phyloP scores from a whole-genome alignment of 2,329 filamentous ascomycete species.

The Colletotrichum tropicale region DNA sequence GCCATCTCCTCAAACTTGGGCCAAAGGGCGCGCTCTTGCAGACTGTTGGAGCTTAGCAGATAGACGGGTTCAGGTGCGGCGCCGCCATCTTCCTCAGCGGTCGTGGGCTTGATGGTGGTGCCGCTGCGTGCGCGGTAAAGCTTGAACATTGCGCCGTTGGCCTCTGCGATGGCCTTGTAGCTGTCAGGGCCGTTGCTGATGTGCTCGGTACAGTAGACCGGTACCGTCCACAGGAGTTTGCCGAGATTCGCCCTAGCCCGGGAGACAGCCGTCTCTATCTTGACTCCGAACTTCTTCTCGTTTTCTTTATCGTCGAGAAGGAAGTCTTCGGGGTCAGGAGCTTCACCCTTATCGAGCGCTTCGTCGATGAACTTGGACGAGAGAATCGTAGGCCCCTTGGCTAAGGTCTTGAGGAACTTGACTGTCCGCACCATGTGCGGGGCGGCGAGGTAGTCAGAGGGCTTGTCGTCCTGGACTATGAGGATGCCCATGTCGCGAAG shows the following conservation, averaged over 20 bases:
- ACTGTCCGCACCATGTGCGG: constrained; percentile 86
- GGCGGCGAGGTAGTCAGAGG: constrained; percentile 86
- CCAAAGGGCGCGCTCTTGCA: constrained; percentile 78
- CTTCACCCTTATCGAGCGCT: constrained; percentile 71
- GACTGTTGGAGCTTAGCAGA: constrained; percentile 72
- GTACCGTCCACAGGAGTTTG: constrained; percentile 74
- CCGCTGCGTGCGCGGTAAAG: constrained; percentile 77
- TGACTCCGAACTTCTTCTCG: constrained; percentile 74
- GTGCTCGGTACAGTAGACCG: constrained; percentile 82
- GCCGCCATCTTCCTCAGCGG: constrained; percentile 64
- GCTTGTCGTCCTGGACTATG: constrained; percentile 75
- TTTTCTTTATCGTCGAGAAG: constrained; percentile 72
- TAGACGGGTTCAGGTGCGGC: constrained; percentile 76
- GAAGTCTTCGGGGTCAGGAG: constrained; percentile 70
- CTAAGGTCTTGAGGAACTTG: constrained; percentile 90
- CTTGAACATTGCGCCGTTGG: constrained; percentile 85
- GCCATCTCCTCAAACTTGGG: constrained; percentile 81
- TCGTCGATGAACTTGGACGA: constrained; percentile 79
- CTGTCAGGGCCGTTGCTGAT: constrained; percentile 84
- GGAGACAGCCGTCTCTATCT: constrained; percentile 68
- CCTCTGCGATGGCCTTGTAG: constrained; percentile 83
- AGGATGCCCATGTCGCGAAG: constrained; percentile 84
- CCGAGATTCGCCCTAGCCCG: constrained; percentile 79
- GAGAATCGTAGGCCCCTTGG: constrained; percentile 79
- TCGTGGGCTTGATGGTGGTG: constrained; percentile 68